Base-by-base conservation (phyloP, 2,329 filamentous ascomycete genomes). In the Blastomyces gilchristii region DNA sequence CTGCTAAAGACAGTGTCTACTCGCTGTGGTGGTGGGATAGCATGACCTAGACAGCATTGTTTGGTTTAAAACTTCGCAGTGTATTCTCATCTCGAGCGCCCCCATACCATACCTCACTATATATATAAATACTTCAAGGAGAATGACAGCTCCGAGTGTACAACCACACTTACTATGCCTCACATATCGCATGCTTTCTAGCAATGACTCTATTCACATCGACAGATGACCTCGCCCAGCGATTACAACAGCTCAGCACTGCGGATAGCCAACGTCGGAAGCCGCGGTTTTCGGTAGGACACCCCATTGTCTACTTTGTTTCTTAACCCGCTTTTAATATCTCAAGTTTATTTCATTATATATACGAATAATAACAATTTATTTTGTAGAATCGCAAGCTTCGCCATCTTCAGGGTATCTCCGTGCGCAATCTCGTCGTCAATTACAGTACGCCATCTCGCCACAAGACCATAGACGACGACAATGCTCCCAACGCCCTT, bases 331-430 rank as follows among this genome's bases (percentile, higher is more conserved):
- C 9, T 18, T 53, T 22, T 52, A 16, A 5, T 28, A 16, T 52
- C 12, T 28, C 49, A 14, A 14, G 22, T 28, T 31, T 50, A 14
- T 4, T 25, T 25, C 9, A 49, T 49, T 50, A 25, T 52, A 52
- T 28, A 16, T 28, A 28, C 22, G 22, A 52, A 28, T 11, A 31
- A 28, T 52, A 52, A 28, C 12, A 52, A 16, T 52, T 25, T 14
- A 5, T 50, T 9, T 41, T 22, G n/a, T 69, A 94, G 82, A 97
- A 96, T 74, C 89, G 91, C 73, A 91, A 88, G 74, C 81, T 97
- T 61, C 87, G 93, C 62, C 92, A 97, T 79, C 83, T 97, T 4
- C 87, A 90, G 70, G 91, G 90, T 68, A 85, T 97, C 69, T 93
- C 89, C 63, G 79, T 97, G 60, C 90, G 93, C 63, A 97, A 97